Conservation (phyloP, 495 filamentous ascomycete species). For the Umbilicaria muhlenbergii region DNA sequence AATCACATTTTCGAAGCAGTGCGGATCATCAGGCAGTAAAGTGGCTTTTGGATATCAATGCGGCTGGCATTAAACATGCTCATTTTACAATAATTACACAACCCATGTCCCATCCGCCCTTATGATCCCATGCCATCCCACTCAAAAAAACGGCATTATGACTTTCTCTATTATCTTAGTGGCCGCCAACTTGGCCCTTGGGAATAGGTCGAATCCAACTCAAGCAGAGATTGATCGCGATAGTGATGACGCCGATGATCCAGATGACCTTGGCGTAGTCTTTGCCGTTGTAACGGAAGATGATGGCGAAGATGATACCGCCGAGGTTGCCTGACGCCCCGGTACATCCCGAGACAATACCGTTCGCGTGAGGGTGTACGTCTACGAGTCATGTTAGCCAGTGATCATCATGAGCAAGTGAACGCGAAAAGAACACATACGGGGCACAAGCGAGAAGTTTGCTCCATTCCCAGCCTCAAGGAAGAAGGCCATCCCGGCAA, state of each 20-base stretch:
- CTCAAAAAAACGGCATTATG: no score
- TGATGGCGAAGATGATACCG: conserved; percentile 70
- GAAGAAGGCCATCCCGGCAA: conserved; percentile 64
- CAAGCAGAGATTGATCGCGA: conserved; percentile 49
- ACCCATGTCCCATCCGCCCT: no score
- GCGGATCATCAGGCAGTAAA: no score
- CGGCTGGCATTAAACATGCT: no score
- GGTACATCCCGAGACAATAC: conserved; percentile 58
- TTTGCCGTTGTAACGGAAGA: conserved; percentile 61
- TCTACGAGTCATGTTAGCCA: conserved; percentile 1
- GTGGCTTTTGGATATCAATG: no score
- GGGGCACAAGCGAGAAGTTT: conserved; percentile 73
- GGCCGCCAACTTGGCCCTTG: conserved; percentile 48
- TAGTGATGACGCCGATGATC: conserved; percentile 67
- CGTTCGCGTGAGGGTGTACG: conserved; percentile 21
- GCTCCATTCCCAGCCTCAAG: conserved; percentile 73
- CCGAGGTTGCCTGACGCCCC: conserved; percentile 74
- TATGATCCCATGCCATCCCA: no score
- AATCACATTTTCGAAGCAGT: no score
- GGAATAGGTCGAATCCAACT: conserved; percentile 62
- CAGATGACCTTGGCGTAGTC: conserved; percentile 57
- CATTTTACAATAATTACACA: no score
- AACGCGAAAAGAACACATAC: conserved; percentile 28
- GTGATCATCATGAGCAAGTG: background rate
- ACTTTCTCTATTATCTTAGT: background rate